phyloP scores from a whole-genome alignment of 2,329 filamentous ascomycete genomes.

The Nakataea oryzae region DNA sequence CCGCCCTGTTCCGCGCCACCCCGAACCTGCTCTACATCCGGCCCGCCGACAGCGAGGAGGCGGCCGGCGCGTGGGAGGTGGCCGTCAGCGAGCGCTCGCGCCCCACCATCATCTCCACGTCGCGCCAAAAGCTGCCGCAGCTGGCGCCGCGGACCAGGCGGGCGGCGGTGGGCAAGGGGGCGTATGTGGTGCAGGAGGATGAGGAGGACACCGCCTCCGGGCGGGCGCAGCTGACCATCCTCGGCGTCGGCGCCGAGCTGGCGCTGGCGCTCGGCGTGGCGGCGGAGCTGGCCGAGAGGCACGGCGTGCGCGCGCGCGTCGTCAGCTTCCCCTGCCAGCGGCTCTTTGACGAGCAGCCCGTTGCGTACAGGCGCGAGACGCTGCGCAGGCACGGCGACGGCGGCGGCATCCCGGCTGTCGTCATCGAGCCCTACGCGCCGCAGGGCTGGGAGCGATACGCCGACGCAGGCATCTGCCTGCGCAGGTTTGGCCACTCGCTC shows the following conservation, averaged over 20 bases:
- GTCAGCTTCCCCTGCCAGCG: slow-evolving; percentile 26
- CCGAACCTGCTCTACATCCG: slow-evolving; percentile 51
- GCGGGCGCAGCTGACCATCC: slow-evolving; percentile 25
- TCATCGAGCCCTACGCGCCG: slow-evolving; percentile 39
- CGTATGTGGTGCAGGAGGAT: slow-evolving; percentile 26
- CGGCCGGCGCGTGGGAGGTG: slow-evolving; percentile 39
- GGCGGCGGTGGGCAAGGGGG: slow-evolving; percentile 24
- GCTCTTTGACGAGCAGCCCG: slow-evolving; percentile 21
- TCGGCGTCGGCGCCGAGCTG: slow-evolving; percentile 26
- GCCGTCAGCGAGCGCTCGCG: slow-evolving; percentile 23
- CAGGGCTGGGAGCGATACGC: slow-evolving; percentile 47
- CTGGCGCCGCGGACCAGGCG: slow-evolving; percentile 18
- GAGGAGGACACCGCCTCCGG: slow-evolving; percentile 14
- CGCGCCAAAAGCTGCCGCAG: slow-evolving; percentile 27
- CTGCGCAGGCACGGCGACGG: slow-evolving; percentile 20
- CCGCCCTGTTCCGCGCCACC: slow-evolving; percentile 49
- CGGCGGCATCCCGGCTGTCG: slow-evolving; percentile 25
- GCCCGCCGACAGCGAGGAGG: slow-evolving; percentile 48
- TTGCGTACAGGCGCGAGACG: slow-evolving; percentile 24
- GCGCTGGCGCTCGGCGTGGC: slow-evolving; percentile 30
- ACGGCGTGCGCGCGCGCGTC: slow-evolving; percentile 18
- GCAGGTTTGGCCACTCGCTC: slow-evolving; percentile 37
- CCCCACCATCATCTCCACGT: slow-evolving; percentile 32
- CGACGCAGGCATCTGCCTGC: slow-evolving; percentile 36
- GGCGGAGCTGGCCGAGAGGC: slow-evolving; percentile 20